phyloP scores from a whole-genome alignment of 176 grass and related monocot species.

The Oryza coarctata region DNA sequence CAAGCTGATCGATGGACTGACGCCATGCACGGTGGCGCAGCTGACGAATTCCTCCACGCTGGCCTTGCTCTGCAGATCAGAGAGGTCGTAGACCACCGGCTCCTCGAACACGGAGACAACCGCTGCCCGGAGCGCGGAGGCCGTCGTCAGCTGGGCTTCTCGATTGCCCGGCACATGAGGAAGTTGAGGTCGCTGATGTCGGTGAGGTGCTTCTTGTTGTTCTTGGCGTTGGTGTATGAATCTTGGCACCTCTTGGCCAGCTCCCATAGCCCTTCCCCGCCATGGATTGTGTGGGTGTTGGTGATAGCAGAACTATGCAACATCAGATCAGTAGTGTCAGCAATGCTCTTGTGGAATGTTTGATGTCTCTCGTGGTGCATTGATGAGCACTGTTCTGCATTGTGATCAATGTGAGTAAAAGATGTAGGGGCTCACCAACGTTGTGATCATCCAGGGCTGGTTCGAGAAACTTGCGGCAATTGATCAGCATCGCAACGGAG shows the following conservation, averaged over 20 bases:
- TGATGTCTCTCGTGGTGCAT: not conserved
- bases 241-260: slow-evolving; percentile 72
- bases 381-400: not conserved
- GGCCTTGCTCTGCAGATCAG: slow-evolving; percentile 40
- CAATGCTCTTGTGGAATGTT: not conserved
- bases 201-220: slow-evolving; percentile 78
- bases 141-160: slow-evolving; percentile 75
- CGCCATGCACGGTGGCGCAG: slow-evolving; percentile 67
- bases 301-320: slow-evolving; percentile 78
- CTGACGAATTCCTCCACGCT: slow-evolving; percentile 69
- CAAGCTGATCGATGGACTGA: slow-evolving; percentile 65
- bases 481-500: slow-evolving; percentile 60
- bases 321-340: not conserved
- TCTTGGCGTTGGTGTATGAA: slow-evolving; percentile 54
- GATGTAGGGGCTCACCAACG: slow-evolving; percentile 44
- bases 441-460: slow-evolving; percentile 58
- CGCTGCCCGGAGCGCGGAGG: slow-evolving; percentile 63
- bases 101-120: slow-evolving; percentile 85
- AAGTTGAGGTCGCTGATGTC: slow-evolving; percentile 85
- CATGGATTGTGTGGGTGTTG: slow-evolving; percentile 65
- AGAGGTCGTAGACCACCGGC: slow-evolving; percentile 31
- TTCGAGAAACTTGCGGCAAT: slow-evolving; percentile 75
- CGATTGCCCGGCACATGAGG: slow-evolving; percentile 76
- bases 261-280: slow-evolving; percentile 72
- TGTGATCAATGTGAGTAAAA: not conserved